Evolutionary conservation across 441 rosid genomes (phyloP).

Genomic region (Mallotus repandus): DNA sequence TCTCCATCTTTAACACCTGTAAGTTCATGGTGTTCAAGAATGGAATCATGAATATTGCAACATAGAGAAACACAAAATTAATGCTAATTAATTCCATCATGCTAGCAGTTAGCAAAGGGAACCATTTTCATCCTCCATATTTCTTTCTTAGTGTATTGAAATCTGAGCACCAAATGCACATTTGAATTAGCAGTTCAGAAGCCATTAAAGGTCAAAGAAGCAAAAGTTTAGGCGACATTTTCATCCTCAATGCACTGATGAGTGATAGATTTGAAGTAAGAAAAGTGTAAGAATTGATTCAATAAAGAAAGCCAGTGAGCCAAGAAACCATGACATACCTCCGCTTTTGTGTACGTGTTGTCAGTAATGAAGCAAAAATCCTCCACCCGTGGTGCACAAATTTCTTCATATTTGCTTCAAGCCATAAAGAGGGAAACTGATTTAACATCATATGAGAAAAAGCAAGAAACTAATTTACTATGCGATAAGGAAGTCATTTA

Average conservation of each 20-base stretch:
- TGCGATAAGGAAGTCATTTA: not conserved
- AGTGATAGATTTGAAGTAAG: not conserved
- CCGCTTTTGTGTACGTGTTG: conserved; percentile 45
- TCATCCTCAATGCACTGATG: not conserved
- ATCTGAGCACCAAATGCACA: not conserved
- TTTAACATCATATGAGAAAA: conserved; percentile 12
- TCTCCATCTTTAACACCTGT: conserved; percentile 85
- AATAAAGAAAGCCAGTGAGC: not conserved
- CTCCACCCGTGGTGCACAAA: conserved; percentile 46
- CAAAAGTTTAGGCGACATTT: too few relatives aligned
- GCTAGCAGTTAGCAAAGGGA: not conserved
- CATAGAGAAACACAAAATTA: not conserved
- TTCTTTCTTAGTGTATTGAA: not conserved
- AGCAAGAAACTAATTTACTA: conserved; percentile 9
- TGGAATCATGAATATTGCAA: conserved; percentile 8
- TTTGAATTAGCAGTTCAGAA: not conserved
- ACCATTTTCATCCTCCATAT: not conserved
- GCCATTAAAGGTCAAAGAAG: too few relatives aligned
- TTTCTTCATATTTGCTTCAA: conserved; percentile 87
- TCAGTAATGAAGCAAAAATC: conserved; percentile 56
- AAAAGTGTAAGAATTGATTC: not conserved
- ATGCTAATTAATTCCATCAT: too few relatives aligned
- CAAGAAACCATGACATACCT: conserved; percentile 30
- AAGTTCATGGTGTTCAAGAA: conserved; percentile 20
- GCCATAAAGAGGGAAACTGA: conserved; percentile 13